These are phyloP conservation scores for Pilatotrama ljubarskyi DNA, from an alignment of 768 basidiomycete genomes.

Conservation along the genomic window DNA sequence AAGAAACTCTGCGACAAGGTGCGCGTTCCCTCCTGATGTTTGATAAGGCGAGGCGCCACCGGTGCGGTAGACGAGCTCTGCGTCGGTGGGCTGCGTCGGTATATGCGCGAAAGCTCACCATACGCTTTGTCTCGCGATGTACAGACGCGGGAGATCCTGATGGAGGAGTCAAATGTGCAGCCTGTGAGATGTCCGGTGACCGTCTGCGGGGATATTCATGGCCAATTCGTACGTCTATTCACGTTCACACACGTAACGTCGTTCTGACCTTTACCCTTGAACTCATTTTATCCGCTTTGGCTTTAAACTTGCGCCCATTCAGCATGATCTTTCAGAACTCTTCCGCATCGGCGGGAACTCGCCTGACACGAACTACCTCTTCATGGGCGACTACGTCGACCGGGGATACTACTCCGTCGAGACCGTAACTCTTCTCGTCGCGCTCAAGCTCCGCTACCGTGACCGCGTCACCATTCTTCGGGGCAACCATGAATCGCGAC, in stretches of 20 bases:
- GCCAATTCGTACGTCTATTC: slow-evolving; percentile 90
- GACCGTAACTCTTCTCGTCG: slow-evolving; percentile 95
- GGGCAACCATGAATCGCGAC: slow-evolving; percentile 98
- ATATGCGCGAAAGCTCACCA: slow-evolving; percentile 14
- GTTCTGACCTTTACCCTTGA: slow-evolving; percentile 12
- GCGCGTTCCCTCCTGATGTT: slow-evolving; percentile 34
- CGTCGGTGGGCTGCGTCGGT: slow-evolving; percentile 7
- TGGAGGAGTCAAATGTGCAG: slow-evolving; percentile 99
- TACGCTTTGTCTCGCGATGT: slow-evolving; percentile 5
- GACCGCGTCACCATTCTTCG: slow-evolving; percentile 97
- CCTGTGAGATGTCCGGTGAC: slow-evolving; percentile 98
- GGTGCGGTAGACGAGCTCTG: not conserved
- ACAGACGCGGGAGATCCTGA: slow-evolving; percentile 95
- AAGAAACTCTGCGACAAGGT: slow-evolving; percentile 99
- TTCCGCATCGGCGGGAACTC: slow-evolving; percentile 99
- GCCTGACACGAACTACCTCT: slow-evolving; percentile 99
- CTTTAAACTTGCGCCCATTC: slow-evolving; percentile 24
- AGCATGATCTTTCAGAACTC: slow-evolving; percentile 99
- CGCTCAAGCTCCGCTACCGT: slow-evolving; percentile 95
- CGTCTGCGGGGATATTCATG: slow-evolving; percentile 99
- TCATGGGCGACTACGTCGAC: slow-evolving; percentile 99
- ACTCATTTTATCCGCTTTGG: not conserved
- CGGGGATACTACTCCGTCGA: slow-evolving; percentile 99
- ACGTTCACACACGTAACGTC: slow-evolving; percentile 24
- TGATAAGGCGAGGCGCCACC: slow-evolving; percentile 33